phyloP scores from a whole-genome alignment of 2,329 filamentous ascomycete species.

The Dothistroma septosporum region DNA sequence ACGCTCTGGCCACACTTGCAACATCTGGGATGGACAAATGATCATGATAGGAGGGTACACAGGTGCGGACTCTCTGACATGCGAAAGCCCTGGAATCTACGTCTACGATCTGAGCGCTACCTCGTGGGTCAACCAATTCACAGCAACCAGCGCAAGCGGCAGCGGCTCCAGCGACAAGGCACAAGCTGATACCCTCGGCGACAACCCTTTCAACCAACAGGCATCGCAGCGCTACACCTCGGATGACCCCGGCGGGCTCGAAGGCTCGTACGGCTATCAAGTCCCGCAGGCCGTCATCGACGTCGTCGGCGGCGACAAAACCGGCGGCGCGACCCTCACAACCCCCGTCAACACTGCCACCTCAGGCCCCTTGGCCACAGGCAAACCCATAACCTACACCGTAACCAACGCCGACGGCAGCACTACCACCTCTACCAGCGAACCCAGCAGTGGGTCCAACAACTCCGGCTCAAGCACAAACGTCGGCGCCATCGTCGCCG shows the following conservation, averaged over 20 bases:
- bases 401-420: constrained; percentile 50
- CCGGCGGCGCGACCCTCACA: constrained; percentile 66
- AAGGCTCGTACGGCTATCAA: constrained; percentile 60
- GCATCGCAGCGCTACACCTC: constrained; percentile 43
- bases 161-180: constrained; percentile 12
- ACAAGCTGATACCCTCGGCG: constrained; percentile 10
- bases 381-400: constrained; percentile 65
- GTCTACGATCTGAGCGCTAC: constrained; percentile 71
- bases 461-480: constrained; percentile 38
- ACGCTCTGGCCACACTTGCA: constrained; percentile 70
- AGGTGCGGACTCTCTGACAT: constrained; percentile 52
- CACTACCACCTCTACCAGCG: constrained; percentile 43
- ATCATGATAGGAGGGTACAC: constrained; percentile 70
- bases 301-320: constrained; percentile 63
- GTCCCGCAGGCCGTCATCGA: constrained; percentile 62
- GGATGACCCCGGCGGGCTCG: constrained; percentile 54
- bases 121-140: constrained; percentile 67
- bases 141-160: constrained; percentile 55
- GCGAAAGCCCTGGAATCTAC: constrained; percentile 66
- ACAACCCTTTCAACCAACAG: constrained; percentile 46
- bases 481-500: constrained; percentile 54
- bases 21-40: constrained; percentile 78
- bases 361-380: constrained; percentile 66
- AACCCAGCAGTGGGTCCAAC: constrained; percentile 31
- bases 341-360: constrained; percentile 60